phyloP scores from a whole-genome alignment of 768 basidiomycete species.

The Tylopilus sp. region DNA sequence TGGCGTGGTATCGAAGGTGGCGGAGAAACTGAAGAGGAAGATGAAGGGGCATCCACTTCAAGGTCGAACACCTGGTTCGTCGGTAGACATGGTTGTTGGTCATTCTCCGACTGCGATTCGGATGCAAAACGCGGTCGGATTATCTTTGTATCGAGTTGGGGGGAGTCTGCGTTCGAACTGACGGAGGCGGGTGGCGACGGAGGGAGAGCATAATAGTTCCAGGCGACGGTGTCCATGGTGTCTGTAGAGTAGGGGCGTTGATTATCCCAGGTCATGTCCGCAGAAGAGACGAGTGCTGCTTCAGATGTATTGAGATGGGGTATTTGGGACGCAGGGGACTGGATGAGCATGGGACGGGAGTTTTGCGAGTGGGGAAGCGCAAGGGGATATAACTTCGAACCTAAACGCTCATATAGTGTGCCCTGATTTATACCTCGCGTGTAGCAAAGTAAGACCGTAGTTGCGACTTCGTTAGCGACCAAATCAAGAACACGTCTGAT shows the following conservation, averaged over 20 bases:
- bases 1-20: conserved; percentile 31
- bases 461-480: conserved; percentile 28
- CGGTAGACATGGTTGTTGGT: conserved; percentile 56
- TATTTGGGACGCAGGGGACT: conserved; percentile 30
- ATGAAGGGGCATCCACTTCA: conserved; percentile 32
- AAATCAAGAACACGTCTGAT: conserved; percentile 33
- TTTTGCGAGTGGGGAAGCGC: conserved; percentile 8
- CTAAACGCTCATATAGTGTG: conserved; percentile 16
- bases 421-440: conserved; percentile 33
- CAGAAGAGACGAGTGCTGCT: conserved; percentile 49
- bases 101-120: conserved; percentile 40
- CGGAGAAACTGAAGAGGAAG: conserved; percentile 33
- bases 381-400: conserved; percentile 19
- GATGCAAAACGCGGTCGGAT: conserved; percentile 52
- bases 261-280: conserved; percentile 49
- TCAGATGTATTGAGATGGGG: conserved; percentile 58
- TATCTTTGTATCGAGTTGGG: conserved; percentile 40
- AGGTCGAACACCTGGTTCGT: conserved; percentile 74
- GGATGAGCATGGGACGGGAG: conserved; percentile 10
- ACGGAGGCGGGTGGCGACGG: conserved; percentile 49
- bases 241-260: conserved; percentile 35
- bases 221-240: conserved; percentile 39
- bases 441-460: conserved; percentile 26
- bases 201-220: conserved; percentile 48
- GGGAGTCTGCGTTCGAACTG: conserved; percentile 43